Evolutionary conservation across 805 yeast genomes (phyloP).

Genomic region (Isabelozyma pseudorhagii): DNA sequence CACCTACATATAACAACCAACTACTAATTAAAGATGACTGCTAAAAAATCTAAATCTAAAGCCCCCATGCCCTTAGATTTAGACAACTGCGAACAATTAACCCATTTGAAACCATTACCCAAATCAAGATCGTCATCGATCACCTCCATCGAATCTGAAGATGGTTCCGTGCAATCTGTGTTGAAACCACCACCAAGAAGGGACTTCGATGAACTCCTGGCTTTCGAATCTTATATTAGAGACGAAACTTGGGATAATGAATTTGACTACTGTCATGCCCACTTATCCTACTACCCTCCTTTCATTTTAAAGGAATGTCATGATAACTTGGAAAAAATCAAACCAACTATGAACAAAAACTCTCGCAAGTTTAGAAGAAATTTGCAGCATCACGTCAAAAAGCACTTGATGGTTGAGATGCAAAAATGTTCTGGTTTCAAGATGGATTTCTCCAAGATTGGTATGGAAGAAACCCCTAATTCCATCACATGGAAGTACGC

Average conservation of each 20-base stretch:
- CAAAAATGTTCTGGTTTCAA: constrained; percentile 57
- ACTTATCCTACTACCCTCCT: constrained; percentile 68
- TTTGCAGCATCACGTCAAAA: constrained; percentile 70
- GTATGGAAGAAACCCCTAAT: constrained; percentile 47
- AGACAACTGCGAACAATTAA: constrained; percentile 35
- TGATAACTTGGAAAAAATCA: constrained; percentile 66
- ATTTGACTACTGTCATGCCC: constrained; percentile 65
- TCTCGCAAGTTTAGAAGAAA: constrained; percentile 70
- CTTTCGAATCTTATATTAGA: constrained; percentile 61
- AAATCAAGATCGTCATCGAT: constrained; percentile 37
- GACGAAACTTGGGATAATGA: constrained; percentile 79
- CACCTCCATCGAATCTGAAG: constrained; percentile 36
- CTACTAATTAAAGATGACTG: constrained; percentile 3
- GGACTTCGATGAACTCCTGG: constrained; percentile 59
- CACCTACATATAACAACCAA: constrained; percentile 5
- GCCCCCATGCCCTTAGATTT: constrained; percentile 28
- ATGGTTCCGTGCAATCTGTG: constrained; percentile 22
- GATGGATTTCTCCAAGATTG: constrained; percentile 47
- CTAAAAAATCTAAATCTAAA: constrained; percentile 17
- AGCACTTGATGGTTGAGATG: constrained; percentile 67
- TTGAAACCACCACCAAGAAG: constrained; percentile 40
- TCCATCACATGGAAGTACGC: constrained; percentile 60
- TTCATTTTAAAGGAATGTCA: constrained; percentile 65
- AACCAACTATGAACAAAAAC: constrained; percentile 69
- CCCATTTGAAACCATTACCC: constrained; percentile 36